Percentiles rank a stretch among this genome's conserved stretches.
phyloP scores from a whole-genome alignment of 345 rosid genomes.

The Atalantia buxifolia region DNA sequence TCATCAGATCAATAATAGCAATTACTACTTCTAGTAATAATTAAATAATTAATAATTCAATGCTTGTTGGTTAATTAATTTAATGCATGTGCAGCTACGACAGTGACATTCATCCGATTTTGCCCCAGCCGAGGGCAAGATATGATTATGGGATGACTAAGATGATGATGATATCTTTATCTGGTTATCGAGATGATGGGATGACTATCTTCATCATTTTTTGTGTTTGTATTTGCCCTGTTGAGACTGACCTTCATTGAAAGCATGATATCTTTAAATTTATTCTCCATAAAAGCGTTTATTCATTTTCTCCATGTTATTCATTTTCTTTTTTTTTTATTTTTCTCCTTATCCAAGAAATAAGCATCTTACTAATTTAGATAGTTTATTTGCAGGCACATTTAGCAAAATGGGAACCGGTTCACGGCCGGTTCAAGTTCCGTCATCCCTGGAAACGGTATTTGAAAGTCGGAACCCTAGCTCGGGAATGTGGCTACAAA shows the following conservation, averaged over 20 bases:
- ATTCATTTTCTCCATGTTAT: too few species aligned
- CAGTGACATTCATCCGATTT: conserved; percentile 29
- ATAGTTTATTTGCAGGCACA: conserved; percentile 25
- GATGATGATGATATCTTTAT: conserved; percentile 35
- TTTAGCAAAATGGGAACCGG: conserved; percentile 50
- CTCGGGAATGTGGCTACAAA: conserved; percentile 34
- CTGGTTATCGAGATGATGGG: conserved; percentile 23
- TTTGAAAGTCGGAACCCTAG: conserved; percentile 31
- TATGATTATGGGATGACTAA: conserved; percentile 40
- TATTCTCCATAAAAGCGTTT: too few species aligned
- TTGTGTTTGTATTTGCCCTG: conserved; percentile 21
- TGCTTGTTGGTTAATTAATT: background rate
- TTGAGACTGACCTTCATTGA: too few species aligned
- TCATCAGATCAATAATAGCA: background rate
- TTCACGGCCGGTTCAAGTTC: conserved; percentile 41
- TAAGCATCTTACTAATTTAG: background rate
- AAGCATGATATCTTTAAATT: too few species aligned
- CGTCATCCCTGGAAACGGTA: conserved; percentile 46
- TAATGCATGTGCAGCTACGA: conserved; percentile 23
- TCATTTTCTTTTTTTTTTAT: background rate
- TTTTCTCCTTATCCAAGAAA: too few species aligned
- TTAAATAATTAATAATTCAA: background rate
- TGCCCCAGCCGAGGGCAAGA: conserved; percentile 35
- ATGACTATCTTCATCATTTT: too few species aligned
- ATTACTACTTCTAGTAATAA: background rate